Conservation (phyloP, 768 basidiomycete species). For the Tephrocybe sp. region DNA sequence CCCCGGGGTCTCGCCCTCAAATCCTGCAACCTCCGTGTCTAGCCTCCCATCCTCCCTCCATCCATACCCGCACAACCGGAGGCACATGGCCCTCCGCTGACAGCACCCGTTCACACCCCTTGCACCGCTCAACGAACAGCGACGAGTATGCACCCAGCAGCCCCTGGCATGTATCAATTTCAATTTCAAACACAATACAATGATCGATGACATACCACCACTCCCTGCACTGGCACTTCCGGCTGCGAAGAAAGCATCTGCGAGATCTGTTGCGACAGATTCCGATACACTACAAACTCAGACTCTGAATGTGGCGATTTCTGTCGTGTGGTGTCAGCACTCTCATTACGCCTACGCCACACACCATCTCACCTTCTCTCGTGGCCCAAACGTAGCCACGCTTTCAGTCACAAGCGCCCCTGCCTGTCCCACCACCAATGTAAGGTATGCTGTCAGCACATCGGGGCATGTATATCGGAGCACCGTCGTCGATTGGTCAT, state of each 20-base stretch:
- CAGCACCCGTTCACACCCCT: conserved; percentile 60
- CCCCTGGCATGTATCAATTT: conserved; percentile 28
- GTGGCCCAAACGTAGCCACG: conserved; percentile 67
- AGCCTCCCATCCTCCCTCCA: conserved; percentile 43
- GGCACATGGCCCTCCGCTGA: conserved; percentile 71
- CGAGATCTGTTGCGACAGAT: conserved; percentile 64
- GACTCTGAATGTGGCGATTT: conserved; percentile 70
- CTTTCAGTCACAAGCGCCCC: conserved; percentile 51
- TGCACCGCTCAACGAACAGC: conserved; percentile 62
- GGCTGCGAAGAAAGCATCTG: conserved; percentile 56
- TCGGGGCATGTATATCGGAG: conserved; percentile 64
- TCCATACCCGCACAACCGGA: conserved; percentile 63
- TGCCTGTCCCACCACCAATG: conserved; percentile 38
- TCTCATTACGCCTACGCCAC: neutral
- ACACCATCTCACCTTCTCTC: conserved; percentile 54
- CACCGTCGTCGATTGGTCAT: conserved; percentile 34
- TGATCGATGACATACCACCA: conserved; percentile 41
- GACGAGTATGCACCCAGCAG: conserved; percentile 55
- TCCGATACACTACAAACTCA: conserved; percentile 60
- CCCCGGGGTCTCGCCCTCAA: conserved; percentile 8
- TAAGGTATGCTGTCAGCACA: conserved; percentile 64
- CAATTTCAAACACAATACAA: neutral
- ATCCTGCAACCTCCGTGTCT: conserved; percentile 42
- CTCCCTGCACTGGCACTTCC: conserved; percentile 46
- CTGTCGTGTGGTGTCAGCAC: conserved; percentile 29